These are phyloP conservation scores for Dactylis glomerata DNA, from an alignment of 176 grass and related monocot genomes.

Conservation along the genomic window DNA sequence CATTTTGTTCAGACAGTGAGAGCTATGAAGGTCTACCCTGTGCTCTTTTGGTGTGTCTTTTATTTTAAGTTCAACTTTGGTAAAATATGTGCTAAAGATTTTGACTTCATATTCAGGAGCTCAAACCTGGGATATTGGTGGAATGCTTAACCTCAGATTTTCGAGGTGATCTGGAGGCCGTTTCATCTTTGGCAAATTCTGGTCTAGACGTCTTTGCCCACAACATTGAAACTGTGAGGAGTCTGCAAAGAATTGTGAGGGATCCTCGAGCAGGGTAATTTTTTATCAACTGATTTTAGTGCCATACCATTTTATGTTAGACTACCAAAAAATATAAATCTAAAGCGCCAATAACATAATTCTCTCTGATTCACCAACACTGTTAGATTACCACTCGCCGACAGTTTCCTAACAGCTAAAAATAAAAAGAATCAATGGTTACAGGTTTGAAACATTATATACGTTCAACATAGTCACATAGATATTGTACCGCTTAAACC, in stretches of 20 bases:
- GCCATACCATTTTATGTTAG: not conserved
- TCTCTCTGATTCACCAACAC: not conserved
- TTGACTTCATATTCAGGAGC: slow-evolving; percentile 40
- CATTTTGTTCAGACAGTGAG: slow-evolving; percentile 89
- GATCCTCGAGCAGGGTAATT: slow-evolving; percentile 90
- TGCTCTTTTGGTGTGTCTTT: slow-evolving; percentile 1
- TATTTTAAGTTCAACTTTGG: not conserved
- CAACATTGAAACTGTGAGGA: slow-evolving; percentile 90
- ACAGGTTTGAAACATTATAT: not conserved
- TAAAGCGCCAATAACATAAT: not conserved
- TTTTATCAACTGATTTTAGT: not conserved
- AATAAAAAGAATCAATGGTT: not conserved
- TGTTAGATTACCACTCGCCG: not conserved
- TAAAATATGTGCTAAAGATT: not conserved
- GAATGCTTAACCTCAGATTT: slow-evolving; percentile 94
- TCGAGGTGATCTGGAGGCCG: slow-evolving; percentile 76
- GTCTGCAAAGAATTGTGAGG: slow-evolving; percentile 86
- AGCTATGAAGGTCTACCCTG: slow-evolving; percentile 70
- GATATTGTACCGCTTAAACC: not conserved
- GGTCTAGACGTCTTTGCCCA: slow-evolving; percentile 88
- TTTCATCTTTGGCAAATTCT: slow-evolving; percentile 70
- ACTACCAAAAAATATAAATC: not conserved
- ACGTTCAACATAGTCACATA: not conserved
- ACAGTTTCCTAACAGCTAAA: not conserved
- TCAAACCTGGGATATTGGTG: slow-evolving; percentile 87